These are phyloP conservation scores for Phialophora macrospora DNA, from an alignment of 2,329 filamentous ascomycete genomes.

Conservation along the genomic window DNA sequence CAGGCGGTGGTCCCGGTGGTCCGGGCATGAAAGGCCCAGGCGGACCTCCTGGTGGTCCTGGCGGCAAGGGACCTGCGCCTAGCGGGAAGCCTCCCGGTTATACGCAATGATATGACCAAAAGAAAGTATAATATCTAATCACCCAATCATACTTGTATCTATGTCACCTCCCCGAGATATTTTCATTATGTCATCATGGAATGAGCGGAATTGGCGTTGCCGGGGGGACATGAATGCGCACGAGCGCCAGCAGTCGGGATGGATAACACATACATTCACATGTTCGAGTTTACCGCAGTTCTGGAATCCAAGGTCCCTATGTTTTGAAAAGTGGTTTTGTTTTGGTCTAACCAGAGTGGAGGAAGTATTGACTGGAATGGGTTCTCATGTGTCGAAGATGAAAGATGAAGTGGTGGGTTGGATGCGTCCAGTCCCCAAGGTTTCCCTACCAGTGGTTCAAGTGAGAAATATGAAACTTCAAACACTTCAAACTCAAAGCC, in stretches of 20 bases:
- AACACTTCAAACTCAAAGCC: neutral
- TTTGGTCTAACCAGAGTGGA: neutral
- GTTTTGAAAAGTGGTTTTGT: neutral
- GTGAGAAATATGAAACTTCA: neutral
- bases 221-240: conserved; percentile 22
- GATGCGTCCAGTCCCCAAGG: neutral
- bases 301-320: neutral
- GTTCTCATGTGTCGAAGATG: conserved; percentile 11
- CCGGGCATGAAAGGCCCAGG: conserved; percentile 26
- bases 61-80: conserved; percentile 22
- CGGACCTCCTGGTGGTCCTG: conserved; percentile 24
- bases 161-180: conserved; percentile 24
- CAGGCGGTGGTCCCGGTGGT: conserved; percentile 30
- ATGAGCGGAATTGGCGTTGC: conserved; percentile 34
- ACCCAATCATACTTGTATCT: conserved; percentile 30
- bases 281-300: conserved; percentile 2
- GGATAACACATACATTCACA: conserved; percentile 20
- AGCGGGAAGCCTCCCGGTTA: conserved; percentile 20
- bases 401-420: conserved; percentile 4
- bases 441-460: conserved; percentile 1
- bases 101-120: conserved; percentile 22
- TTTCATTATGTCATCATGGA: conserved; percentile 34
- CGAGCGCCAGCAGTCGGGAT: conserved; percentile 24
- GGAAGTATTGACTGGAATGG: neutral
- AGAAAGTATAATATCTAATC: conserved; percentile 34